phyloP scores from a whole-genome alignment of 202 grass and related monocot species.

The Alloteropsis angusta region DNA sequence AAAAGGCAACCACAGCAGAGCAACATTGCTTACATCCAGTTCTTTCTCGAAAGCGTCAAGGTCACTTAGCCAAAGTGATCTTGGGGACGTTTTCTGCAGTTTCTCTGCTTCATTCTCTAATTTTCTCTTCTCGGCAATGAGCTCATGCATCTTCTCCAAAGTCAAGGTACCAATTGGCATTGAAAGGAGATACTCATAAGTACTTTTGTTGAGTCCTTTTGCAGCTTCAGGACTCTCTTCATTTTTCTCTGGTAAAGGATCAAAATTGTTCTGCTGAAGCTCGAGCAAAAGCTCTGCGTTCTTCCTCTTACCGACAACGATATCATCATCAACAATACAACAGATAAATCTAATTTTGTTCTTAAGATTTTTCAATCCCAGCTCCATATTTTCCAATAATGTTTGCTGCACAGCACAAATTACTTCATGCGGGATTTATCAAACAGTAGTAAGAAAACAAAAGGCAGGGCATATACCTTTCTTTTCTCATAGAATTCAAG shows the following conservation, averaged over 20 bases:
- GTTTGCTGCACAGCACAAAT: slow-evolving; percentile 30
- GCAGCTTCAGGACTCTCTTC: slow-evolving; percentile 31
- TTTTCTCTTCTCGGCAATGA: slow-evolving; percentile 41
- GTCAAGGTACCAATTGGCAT: slow-evolving; percentile 69
- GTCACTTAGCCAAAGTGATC: slow-evolving; percentile 54
- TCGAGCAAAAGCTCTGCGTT: slow-evolving; percentile 61
- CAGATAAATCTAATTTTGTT: slow-evolving; percentile 64
- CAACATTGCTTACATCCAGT: slow-evolving; percentile 47
- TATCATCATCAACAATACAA: slow-evolving; percentile 34
- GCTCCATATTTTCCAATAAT: slow-evolving; percentile 41
- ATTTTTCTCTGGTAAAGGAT: slow-evolving; percentile 55
- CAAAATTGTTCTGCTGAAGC: slow-evolving; percentile 38
- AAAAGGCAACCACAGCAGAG: neutral
- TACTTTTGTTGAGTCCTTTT: slow-evolving; percentile 24
- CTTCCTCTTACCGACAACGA: slow-evolving; percentile 61
- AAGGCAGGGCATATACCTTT: slow-evolving; percentile 33
- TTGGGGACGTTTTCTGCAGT: slow-evolving; percentile 30
- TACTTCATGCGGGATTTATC: neutral
- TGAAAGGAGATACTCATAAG: slow-evolving; percentile 69
- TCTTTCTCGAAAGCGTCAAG: slow-evolving; percentile 65
- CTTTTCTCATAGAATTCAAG: slow-evolving; percentile 53
- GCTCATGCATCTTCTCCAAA: slow-evolving; percentile 43
- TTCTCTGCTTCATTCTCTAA: slow-evolving; percentile 31
- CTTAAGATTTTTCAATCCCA: slow-evolving; percentile 37
- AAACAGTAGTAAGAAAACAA: neutral